These are phyloP conservation scores for Claviceps humidiphila DNA, from an alignment of 2,329 filamentous ascomycete genomes.

Conservation along the genomic window DNA sequence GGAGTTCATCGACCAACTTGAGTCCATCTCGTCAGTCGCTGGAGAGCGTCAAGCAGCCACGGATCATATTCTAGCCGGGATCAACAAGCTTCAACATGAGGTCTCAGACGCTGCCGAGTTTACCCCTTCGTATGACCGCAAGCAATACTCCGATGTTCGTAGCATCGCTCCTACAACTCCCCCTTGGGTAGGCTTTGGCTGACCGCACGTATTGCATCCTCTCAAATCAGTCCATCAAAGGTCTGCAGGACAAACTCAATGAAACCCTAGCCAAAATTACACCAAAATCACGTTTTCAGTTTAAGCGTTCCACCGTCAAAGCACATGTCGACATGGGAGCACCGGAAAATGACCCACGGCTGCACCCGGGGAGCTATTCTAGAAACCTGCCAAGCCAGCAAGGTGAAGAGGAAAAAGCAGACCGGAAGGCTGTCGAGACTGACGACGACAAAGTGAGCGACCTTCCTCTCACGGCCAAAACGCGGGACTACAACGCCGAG, in stretches of 20 bases:
- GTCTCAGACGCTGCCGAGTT: constrained; percentile 73
- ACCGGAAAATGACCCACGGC: constrained; percentile 29
- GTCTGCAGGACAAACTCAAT: constrained; percentile 64
- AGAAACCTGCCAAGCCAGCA: constrained; percentile 13
- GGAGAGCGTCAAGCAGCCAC: constrained; percentile 70
- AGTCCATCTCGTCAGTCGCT: constrained; percentile 44
- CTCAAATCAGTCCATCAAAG: constrained; percentile 55
- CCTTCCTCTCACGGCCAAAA: constrained; percentile 23
- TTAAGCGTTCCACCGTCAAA: constrained; percentile 35
- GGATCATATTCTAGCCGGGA: constrained; percentile 66
- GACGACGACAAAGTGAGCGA: constrained; percentile 27
- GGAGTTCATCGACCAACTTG: constrained; percentile 58
- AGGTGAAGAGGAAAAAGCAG: constrained; percentile 6
- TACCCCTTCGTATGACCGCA: constrained; percentile 80
- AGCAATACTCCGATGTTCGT: constrained; percentile 64
- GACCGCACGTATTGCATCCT: background rate
- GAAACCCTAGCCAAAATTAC: constrained; percentile 52
- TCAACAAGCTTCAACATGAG: constrained; percentile 68
- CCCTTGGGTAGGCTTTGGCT: background rate
- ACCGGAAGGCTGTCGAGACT: constrained; percentile 8
- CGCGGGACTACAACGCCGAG: constrained; percentile 43
- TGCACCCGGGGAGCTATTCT: constrained; percentile 23
- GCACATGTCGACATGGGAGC: constrained; percentile 29
- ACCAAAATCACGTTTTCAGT: constrained; percentile 72
- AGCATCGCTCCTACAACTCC: constrained; percentile 1